Evolutionary conservation across 2,329 filamentous ascomycete species (phyloP), one percentile per base, ranked within the genome.

Genomic region (Fusarium scirpi): DNA sequence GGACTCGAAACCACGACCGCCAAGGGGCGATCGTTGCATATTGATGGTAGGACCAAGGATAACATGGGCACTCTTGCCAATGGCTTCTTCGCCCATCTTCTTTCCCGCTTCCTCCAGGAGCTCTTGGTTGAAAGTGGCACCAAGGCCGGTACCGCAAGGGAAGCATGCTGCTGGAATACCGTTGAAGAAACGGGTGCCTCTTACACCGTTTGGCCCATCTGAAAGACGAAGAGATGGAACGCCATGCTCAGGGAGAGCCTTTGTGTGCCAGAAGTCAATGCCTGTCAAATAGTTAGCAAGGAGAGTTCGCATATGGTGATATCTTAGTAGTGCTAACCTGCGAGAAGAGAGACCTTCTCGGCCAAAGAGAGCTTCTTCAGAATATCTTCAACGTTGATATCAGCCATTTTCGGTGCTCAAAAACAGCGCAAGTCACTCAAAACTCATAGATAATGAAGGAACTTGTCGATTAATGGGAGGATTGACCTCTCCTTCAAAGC

Each of bases 231-330:
- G 82, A 0, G 90, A 88, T 8, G 90, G 90, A 34, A 92, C 84
- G 3, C 87, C 86, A 73, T 89, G 85, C 24, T 87, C 77, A 12
- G 87, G 87, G 9, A 92, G 81, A 16, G 86, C 78, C 70, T 87
- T 86, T 34, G 90, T 91, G 74, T 91, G 89, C 90, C 90, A 92
- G 74, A 91, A 91, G 79, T 92, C 90, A 69, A 86, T 85, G 60
- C 89, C 89, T 86, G 59, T 22, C 5, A 24, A 29, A 3, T 9
- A 29, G 24, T 70, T 13, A 67, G 62, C 20, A 29, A 7, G 27
- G 12, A 38, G 15, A 44, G 13, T 27, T 53, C 32, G 18, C 18
- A 29, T 29, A 22, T 11, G 22, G 15, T 3, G 16, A 20, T 15
- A 8, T 56, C 18, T 11, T 24, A 11, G n/a, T n/a, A 18, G 24